Evolutionary conservation across 306 rosid species (phyloP).

Genomic region (Rosa lucieae): DNA sequence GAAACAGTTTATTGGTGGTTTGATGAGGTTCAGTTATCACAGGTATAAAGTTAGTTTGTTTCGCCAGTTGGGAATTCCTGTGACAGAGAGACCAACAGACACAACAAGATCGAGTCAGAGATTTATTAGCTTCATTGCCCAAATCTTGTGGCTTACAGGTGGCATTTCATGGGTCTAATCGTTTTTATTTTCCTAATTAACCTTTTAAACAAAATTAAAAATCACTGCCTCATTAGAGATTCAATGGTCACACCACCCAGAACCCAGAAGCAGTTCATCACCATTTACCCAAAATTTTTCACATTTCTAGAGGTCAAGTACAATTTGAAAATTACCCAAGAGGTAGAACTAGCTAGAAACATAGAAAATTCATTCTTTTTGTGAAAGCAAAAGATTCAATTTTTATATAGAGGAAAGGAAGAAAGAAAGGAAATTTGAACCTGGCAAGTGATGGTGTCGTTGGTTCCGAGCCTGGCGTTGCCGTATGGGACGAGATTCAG

Average conservation of each 20-base stretch:
- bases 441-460: conserved; percentile 35
- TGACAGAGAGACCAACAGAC: conserved; percentile 2
- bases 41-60: not conserved
- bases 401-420: not conserved
- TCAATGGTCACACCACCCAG: not conserved
- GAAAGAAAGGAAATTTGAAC: not conserved
- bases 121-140: conserved; percentile 1
- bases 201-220: not conserved
- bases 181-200: not conserved
- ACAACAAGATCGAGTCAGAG: conserved; percentile 20
- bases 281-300: not conserved
- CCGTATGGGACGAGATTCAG: conserved; percentile 39
- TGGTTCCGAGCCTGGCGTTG: conserved; percentile 32
- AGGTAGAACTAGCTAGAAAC: not conserved
- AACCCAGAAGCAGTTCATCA: conserved; percentile 7
- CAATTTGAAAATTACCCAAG: not conserved
- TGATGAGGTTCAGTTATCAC: not conserved
- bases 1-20: not conserved
- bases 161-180: conserved; percentile 2
- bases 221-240: not conserved
- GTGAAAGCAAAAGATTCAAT: not conserved
- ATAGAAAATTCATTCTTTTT: not conserved
- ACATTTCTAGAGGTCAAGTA: not conserved
- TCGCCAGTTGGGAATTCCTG: conserved; percentile 22
- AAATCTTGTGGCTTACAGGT: conserved; percentile 10